Percentiles rank a stretch among this genome's conserved stretches.
Evolutionary conservation across 768 basidiomycete species (phyloP).

Genomic region (Tremella yokohamensis): DNA sequence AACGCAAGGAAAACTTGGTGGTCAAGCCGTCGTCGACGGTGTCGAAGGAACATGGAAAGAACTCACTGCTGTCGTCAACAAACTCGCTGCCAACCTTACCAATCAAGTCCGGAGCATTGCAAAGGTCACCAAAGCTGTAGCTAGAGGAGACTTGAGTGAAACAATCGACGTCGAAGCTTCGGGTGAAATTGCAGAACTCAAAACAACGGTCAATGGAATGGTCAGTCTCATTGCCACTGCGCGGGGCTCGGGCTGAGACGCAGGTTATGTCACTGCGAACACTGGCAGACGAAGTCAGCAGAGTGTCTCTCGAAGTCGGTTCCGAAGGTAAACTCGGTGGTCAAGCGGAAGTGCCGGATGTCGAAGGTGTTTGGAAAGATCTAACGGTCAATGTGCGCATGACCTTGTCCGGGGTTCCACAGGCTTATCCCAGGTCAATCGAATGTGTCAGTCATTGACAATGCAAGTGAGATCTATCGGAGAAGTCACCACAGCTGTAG

Average conservation of each 20-base stretch:
- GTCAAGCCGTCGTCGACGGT: constrained; percentile 83
- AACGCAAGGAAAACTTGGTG: constrained; percentile 68
- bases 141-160: constrained; percentile 75
- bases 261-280: constrained; percentile 70
- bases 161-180: constrained; percentile 88
- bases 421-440: constrained; percentile 47
- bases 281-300: constrained; percentile 86
- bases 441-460: constrained; percentile 54
- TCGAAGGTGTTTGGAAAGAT: constrained; percentile 88
- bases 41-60: constrained; percentile 93
- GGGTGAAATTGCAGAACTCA: constrained; percentile 86
- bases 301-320: constrained; percentile 60
- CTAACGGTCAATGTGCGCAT: constrained; percentile 48
- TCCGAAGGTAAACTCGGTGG: constrained; percentile 76
- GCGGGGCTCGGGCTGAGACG: background rate
- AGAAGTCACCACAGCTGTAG: constrained; percentile 53
- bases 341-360: constrained; percentile 85
- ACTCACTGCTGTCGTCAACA: constrained; percentile 81
- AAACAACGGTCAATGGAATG: constrained; percentile 92
- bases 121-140: constrained; percentile 93
- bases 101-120: constrained; percentile 75
- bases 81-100: constrained; percentile 53
- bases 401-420: background rate
- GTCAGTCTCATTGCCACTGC: constrained; percentile 57
- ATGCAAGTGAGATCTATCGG: constrained; percentile 54